Evolutionary conservation across 2,329 filamentous ascomycete genomes (phyloP), one percentile per base, ranked within the genome.

Genomic region (Leptographium radiaticola): DNA sequence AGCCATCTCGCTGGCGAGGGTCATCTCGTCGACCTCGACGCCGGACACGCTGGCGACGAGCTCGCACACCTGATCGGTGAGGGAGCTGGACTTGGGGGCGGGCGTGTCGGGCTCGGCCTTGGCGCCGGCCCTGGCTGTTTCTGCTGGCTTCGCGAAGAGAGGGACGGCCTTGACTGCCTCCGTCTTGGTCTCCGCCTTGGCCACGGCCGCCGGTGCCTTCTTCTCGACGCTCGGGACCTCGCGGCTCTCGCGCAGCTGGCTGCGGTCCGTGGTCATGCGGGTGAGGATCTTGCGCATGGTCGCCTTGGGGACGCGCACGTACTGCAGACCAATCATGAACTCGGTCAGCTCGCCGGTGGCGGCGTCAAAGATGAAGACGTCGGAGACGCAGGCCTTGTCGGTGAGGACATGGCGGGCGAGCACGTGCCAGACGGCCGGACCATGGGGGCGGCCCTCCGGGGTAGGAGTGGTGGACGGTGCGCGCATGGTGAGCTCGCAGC

Each of bases 1-100:
- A 8, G 63, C 66, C n/a, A 75, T 63, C 16, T 64, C 57, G 8
- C 61, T 60, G 18, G 69, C 65, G 31, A 60, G 52, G 34, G 65
- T 63, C 16, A 75, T 68, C 33, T 73, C 69, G 6, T 61, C 53
- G 0, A 59, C 31, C 25, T 70, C 68, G 6, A 71, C 53, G 30
- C 70, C 68, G 2, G 67, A 67, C 0, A 70, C 55, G 2, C 67
- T 59, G 4, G 58, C 59, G 1, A 64, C 42, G 8, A 64, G 34
- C 11, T 55, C 45, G 36, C 52, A 55, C 6, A 64, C 16, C 38
- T 36, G n/a, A 34, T 30, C 11, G 30, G 49, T n/a, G 12, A 40
- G 10, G 25, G n/a, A n/a, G 6, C n/a, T 7, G 18, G 7, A 9
- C 16, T 10, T 6, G 33, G 30, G 16, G 16, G 36, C 10, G 3